Base-by-base conservation (phyloP, 1,284 basidiomycete genomes). In the Ganoderma lucidum region DNA sequence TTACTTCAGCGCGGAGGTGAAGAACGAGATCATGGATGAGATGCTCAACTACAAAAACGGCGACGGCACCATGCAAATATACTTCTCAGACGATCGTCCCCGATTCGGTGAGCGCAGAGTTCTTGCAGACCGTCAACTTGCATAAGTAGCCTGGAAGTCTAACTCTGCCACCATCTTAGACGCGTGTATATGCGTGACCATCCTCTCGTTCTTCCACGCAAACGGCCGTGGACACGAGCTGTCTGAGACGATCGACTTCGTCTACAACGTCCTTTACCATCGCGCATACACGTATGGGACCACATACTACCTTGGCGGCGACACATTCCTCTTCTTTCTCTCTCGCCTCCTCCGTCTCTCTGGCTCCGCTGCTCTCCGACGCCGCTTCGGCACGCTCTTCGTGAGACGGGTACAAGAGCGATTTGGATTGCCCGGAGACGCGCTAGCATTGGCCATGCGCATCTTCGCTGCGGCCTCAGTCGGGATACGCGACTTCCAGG, bases 271-370 rank as follows among this genome's bases (percentile, higher is more conserved):
- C 37, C 80, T 88, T 23, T 68, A 77, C 14, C 81, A 86, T 72
- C 81, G 84, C 17, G 86, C 84, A 2, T 87, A 87, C 58, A 61
- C 28, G 6, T 10, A 44, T 9, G 66, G 70, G 9, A 68, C 88
- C 12, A 81, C 84, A 17, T 90, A 89, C 77, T 89, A 90, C 72
- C 80, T 81, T 48, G 83, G 82, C 0, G 78, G 86, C 0, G 87
- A 88, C 73, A 81, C 81, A 63, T 88, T 88, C 75, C 81, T 89
- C 10, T 89, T 80, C 75, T 88, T 88, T 79, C 76, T 87, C 64
- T 79, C 80, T 58, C 85, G 87, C 12, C 81, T 90, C 6, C 79
- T 89, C 23, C 70, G 76, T 5, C 74, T 68, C 15, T 76, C 81
- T 0, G 67, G 67, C 6, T 80, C 84, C 8, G 32, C 48, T 3